Percentiles rank a stretch among this genome's conserved stretches.
phyloP scores from a whole-genome alignment of 176 grass and related monocot species.

The Oryza punctata region DNA sequence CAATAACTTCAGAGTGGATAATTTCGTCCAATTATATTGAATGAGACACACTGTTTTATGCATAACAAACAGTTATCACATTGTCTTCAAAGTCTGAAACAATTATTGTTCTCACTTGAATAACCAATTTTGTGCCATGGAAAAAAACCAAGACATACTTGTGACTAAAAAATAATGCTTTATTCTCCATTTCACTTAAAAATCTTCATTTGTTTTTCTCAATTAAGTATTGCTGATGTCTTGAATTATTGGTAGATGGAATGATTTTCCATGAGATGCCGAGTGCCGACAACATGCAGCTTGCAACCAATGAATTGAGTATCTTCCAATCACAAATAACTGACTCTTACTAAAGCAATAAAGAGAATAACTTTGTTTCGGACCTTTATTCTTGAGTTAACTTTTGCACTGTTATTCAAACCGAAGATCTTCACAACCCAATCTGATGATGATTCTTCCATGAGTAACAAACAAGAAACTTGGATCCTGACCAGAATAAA shows the following conservation, averaged over 20 bases:
- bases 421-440: background rate
- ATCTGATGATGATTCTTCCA: background rate
- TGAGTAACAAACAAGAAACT: background rate
- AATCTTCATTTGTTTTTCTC: background rate
- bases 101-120: background rate
- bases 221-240: background rate
- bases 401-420: constrained; percentile 10
- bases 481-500: constrained; percentile 14
- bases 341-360: background rate
- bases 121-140: background rate
- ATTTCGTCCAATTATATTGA: constrained; percentile 1
- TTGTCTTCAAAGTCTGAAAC: background rate
- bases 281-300: constrained; percentile 1
- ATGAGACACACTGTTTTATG: constrained; percentile 25
- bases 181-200: background rate
- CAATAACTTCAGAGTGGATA: background rate
- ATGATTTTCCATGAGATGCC: background rate
- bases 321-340: constrained; percentile 20
- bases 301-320: constrained; percentile 4
- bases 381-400: background rate
- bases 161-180: constrained; percentile 11
- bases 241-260: constrained; percentile 14
- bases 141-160: constrained; percentile 31
- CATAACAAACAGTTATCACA: background rate
- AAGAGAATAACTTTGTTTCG: background rate